phyloP scores from a whole-genome alignment of 768 basidiomycete genomes.

The Cytidiella melzeri region DNA sequence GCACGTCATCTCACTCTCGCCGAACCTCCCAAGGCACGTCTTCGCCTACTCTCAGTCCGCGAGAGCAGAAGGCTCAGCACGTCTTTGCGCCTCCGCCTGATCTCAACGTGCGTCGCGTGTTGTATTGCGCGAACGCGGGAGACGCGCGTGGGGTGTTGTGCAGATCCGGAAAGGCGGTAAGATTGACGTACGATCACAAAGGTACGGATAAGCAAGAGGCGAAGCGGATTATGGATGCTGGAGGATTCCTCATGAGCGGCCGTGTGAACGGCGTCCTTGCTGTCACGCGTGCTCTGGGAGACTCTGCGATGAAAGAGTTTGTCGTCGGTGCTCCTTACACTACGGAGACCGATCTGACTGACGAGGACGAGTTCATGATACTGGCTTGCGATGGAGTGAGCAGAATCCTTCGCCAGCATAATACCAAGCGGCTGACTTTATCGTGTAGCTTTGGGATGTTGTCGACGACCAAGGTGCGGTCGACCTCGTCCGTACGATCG shows the following conservation, averaged over 20 bases:
- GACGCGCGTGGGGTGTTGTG: constrained; percentile 94
- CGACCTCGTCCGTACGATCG: constrained; percentile 66
- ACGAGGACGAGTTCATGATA: constrained; percentile 91
- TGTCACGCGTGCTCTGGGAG: constrained; percentile 92
- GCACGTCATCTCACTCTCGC: constrained; percentile 12
- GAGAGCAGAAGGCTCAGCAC: constrained; percentile 12
- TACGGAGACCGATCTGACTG: constrained; percentile 89
- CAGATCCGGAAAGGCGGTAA: constrained; percentile 82
- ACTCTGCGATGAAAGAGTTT: constrained; percentile 99
- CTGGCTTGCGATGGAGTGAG: constrained; percentile 96
- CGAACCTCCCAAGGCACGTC: constrained; percentile 13
- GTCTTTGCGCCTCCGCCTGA: constrained; percentile 16
- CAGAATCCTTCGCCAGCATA: constrained; percentile 14
- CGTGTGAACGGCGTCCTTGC: constrained; percentile 96
- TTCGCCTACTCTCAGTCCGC: constrained; percentile 4
- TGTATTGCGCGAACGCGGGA: constrained; percentile 96
- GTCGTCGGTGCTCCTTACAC: constrained; percentile 98
- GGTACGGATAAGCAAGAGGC: constrained; percentile 96
- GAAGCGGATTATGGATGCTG: constrained; percentile 95
- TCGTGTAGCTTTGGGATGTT: constrained; percentile 99
- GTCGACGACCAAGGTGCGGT: constrained; percentile 86
- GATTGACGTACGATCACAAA: constrained; percentile 98
- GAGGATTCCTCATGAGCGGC: constrained; percentile 98
- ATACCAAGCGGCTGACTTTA: constrained; percentile 8
- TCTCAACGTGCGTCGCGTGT: constrained; percentile 54